Percentiles rank a stretch among this genome's conserved stretches.
Conservation (phyloP, 1,284 basidiomycete species). For the Ustilago bromivora region DNA sequence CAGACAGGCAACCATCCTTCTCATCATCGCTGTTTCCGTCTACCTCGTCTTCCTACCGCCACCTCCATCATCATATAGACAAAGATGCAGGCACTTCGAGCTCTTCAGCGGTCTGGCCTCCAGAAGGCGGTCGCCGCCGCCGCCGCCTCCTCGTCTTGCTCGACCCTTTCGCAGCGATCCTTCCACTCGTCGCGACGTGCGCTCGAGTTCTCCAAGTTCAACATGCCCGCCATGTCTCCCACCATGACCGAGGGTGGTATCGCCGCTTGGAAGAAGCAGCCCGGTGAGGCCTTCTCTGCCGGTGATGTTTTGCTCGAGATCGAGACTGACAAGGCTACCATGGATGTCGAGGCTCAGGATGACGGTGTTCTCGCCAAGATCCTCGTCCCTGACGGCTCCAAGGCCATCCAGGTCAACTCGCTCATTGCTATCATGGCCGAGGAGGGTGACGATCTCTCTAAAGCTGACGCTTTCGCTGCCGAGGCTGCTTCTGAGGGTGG, state of each 20-base stretch:
- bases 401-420: conserved; percentile 69
- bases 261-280: conserved; percentile 95
- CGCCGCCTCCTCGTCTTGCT: conserved; percentile 37
- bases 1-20: not conserved
- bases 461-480: conserved; percentile 81
- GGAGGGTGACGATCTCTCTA: conserved; percentile 72
- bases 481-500: conserved; percentile 70
- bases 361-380: conserved; percentile 71
- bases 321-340: conserved; percentile 72
- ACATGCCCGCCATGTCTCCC: conserved; percentile 98
- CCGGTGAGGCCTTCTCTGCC: conserved; percentile 87
- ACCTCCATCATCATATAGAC: conserved; percentile 5
- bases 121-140: conserved; percentile 48
- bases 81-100: conserved; percentile 53
- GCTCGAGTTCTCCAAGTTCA: conserved; percentile 76
- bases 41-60: not conserved
- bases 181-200: conserved; percentile 54
- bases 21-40: not conserved
- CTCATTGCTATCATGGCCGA: conserved; percentile 71
- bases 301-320: conserved; percentile 97
- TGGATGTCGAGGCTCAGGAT: conserved; percentile 72
- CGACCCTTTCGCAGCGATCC: conserved; percentile 48
- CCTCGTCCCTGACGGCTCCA: conserved; percentile 64
- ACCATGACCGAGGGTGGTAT: conserved; percentile 99
- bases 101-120: conserved; percentile 53